Evolutionary conservation across 2,329 filamentous ascomycete genomes (phyloP).

Genomic region (Aureobasidium vineae): DNA sequence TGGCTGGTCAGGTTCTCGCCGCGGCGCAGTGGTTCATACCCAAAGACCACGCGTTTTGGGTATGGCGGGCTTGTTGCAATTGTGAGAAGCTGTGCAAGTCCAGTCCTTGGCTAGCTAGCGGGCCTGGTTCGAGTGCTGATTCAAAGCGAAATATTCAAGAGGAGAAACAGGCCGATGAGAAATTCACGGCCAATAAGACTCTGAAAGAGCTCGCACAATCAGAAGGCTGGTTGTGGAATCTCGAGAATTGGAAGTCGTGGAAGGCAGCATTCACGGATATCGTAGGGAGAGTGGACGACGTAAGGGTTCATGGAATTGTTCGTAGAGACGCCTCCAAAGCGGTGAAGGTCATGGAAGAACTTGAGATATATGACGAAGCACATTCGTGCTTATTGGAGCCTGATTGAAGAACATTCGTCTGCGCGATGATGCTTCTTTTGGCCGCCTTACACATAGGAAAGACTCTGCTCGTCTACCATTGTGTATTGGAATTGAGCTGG

Average conservation of each 20-base stretch:
- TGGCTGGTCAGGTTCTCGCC: neutral
- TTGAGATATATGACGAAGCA: neutral
- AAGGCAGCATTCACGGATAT: neutral
- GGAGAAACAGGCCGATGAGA: neutral
- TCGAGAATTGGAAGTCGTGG: neutral
- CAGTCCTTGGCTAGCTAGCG: too few species aligned
- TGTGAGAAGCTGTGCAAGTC: neutral
- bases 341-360: neutral
- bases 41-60: neutral
- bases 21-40: neutral
- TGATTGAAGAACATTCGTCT: too few species aligned
- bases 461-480: too few species aligned
- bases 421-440: too few species aligned
- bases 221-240: neutral
- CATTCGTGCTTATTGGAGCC: too few species aligned
- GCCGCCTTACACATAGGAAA: too few species aligned
- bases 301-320: neutral
- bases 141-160: neutral
- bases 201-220: too few species aligned
- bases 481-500: too few species aligned
- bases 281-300: neutral
- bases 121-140: neutral
- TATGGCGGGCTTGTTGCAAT: neutral
- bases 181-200: too few species aligned
- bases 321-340: neutral